Evolutionary conservation across 805 yeast genomes (phyloP), one percentile per base, ranked within the genome.

Genomic region (Metschnikowia santaceciliae): DNA sequence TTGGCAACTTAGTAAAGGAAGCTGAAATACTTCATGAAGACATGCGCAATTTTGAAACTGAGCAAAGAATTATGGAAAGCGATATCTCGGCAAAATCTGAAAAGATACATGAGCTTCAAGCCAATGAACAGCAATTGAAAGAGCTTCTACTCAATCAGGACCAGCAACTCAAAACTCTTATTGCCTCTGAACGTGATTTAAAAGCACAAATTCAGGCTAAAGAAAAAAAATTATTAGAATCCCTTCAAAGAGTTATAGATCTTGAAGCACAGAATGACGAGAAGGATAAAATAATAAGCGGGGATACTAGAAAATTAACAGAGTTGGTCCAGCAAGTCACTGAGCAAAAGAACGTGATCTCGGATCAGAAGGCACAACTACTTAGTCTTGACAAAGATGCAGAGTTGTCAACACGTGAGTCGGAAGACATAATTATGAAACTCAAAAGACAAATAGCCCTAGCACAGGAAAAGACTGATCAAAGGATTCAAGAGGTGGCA

Each of bases 401-500:
- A 13, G 44, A 41, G 33, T 14, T 35, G 6, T 37, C 54, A 10
- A 47, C 56, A 17, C 37, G 43, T 10, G 55, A 49, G n/a, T 49
- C 53, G 10, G 39, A 46, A 14, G 46, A 46, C 38, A 53, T 67
- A 49, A 57, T 71, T 8, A 55, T 54, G 7, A 45, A 52, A 3
- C 58, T 65, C 40, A 58, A 62, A 43, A 57, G 54, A n/a, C 69
- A 68, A 40, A 51, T 68, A 13, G 55, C 52, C 6, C 62, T 66
- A 2, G 73, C 75, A 30, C 84, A 82, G 49, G 64, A 65, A 26
- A 80, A 78, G 17, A 70, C 81, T 2, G 83, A 82, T 54, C 73
- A 72, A 51, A 78, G 80, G 59, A 67, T 85, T 36, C 81, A 82
- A 54, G 78, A 81, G 54, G 67, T 87, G 43, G 88, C 91, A 0